Evolutionary conservation across 2,329 filamentous ascomycete species (phyloP).

Genomic region (Diaporthe vexans): DNA sequence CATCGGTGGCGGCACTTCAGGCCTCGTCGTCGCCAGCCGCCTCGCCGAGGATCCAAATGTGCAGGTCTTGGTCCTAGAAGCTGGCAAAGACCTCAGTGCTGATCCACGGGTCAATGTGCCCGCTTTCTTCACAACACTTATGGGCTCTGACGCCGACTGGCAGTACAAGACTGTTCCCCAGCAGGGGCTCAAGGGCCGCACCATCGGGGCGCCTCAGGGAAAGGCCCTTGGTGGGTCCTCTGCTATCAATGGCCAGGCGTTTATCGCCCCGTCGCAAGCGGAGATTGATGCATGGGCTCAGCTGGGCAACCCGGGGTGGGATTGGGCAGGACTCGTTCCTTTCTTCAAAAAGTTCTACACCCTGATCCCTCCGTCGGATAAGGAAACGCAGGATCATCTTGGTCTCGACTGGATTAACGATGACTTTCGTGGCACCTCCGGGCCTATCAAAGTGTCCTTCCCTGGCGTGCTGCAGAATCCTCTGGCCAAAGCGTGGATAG

Average conservation of each 20-base stretch:
- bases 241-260: conserved; percentile 46
- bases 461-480: conserved; percentile 44
- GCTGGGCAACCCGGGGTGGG: conserved; percentile 45
- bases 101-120: conserved; percentile 48
- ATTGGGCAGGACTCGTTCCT: conserved; percentile 42
- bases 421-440: conserved; percentile 42
- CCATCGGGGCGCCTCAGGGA: conserved; percentile 40
- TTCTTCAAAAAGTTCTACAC: conserved; percentile 44
- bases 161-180: conserved; percentile 47
- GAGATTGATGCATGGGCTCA: conserved; percentile 44
- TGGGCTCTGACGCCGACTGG: conserved; percentile 48
- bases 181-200: conserved; percentile 36
- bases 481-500: conserved; percentile 46
- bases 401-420: conserved; percentile 45
- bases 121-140: conserved; percentile 46
- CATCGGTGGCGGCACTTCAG: conserved; percentile 46
- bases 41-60: conserved; percentile 42
- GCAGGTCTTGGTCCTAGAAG: conserved; percentile 49
- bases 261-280: conserved; percentile 42
- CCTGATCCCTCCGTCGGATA: conserved; percentile 40
- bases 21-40: conserved; percentile 34
- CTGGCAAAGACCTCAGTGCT: conserved; percentile 47
- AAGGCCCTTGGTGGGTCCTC: conserved; percentile 45
- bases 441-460: conserved; percentile 45
- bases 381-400: conserved; percentile 43